Conservation (phyloP, 2,329 filamentous ascomycete genomes). For the Aspergillus nomiae region DNA sequence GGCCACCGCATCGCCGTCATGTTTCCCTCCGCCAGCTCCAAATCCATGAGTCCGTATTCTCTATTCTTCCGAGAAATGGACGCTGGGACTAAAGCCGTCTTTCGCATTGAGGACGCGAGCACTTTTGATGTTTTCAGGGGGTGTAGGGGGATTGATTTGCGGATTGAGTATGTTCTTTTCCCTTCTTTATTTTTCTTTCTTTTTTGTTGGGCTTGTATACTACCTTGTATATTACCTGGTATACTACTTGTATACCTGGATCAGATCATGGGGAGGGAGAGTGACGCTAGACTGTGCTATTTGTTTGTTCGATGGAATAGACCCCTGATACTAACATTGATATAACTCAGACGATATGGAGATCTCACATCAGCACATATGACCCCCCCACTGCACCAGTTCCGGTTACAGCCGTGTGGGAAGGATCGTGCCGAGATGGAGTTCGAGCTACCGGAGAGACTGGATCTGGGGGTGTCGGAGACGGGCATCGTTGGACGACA, state of each 20-base stretch:
- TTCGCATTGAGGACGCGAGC: slow-evolving; percentile 27
- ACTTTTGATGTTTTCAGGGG: slow-evolving; percentile 24
- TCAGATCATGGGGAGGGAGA: too few species aligned
- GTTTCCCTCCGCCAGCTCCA: slow-evolving; percentile 25
- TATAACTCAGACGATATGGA: slow-evolving; percentile 24
- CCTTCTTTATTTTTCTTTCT: neutral
- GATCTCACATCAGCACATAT: slow-evolving; percentile 24
- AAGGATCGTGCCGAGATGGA: slow-evolving; percentile 8
- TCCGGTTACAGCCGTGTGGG: slow-evolving; percentile 19
- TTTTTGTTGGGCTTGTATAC: too few species aligned
- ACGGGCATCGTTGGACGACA: slow-evolving; percentile 37
- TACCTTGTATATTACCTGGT: too few species aligned
- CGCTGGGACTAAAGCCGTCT: slow-evolving; percentile 24
- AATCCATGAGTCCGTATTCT: slow-evolving; percentile 28
- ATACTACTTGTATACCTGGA: too few species aligned
- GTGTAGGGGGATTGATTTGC: slow-evolving; percentile 27
- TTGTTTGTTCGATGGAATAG: too few species aligned
- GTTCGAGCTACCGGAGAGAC: slow-evolving; percentile 31
- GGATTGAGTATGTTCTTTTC: slow-evolving; percentile 35
- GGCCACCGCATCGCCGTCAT: slow-evolving; percentile 39
- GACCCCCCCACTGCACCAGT: slow-evolving; percentile 25
- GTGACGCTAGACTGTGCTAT: too few species aligned
- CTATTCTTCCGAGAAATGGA: slow-evolving; percentile 32
- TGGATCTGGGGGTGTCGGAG: slow-evolving; percentile 39
- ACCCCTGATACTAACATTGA: neutral